Evolutionary conservation across 1,139 yeast genomes (phyloP).

Genomic region (Hyphopichia buzzinii): DNA sequence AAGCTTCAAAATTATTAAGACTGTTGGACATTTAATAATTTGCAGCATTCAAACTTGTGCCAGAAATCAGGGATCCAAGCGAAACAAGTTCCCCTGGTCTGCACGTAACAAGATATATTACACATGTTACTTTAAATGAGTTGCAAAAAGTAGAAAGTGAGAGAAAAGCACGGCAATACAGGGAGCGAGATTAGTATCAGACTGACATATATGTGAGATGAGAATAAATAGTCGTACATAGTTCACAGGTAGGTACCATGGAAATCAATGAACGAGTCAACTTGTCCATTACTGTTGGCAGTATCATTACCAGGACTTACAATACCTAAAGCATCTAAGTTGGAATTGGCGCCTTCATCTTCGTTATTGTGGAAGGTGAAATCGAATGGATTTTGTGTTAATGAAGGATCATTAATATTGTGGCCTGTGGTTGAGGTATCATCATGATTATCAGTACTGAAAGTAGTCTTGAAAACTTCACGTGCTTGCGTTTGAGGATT

Average conservation of each 20-base stretch:
- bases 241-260: constrained; percentile 13
- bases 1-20: no score
- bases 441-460: constrained; percentile 2
- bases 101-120: no score
- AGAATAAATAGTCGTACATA: background rate
- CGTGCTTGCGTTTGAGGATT: constrained; percentile 16
- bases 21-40: no score
- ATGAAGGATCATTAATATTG: background rate
- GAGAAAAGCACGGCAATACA: no score
- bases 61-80: no score
- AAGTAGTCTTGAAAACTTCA: constrained; percentile 5
- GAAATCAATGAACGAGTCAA: constrained; percentile 28
- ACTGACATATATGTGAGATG: no score
- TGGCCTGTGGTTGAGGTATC: constrained; percentile 3
- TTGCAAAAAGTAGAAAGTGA: no score
- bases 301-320: constrained; percentile 1
- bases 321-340: constrained; percentile 1
- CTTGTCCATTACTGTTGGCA: constrained; percentile 1
- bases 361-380: constrained; percentile 3
- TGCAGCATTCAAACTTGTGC: no score
- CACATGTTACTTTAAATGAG: no score
- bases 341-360: background rate
- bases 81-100: no score
- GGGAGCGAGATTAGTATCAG: no score
- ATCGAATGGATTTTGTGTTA: constrained; percentile 2